Conservation (phyloP, 2,329 filamentous ascomycete species). For the Botrytis sinoallii region DNA sequence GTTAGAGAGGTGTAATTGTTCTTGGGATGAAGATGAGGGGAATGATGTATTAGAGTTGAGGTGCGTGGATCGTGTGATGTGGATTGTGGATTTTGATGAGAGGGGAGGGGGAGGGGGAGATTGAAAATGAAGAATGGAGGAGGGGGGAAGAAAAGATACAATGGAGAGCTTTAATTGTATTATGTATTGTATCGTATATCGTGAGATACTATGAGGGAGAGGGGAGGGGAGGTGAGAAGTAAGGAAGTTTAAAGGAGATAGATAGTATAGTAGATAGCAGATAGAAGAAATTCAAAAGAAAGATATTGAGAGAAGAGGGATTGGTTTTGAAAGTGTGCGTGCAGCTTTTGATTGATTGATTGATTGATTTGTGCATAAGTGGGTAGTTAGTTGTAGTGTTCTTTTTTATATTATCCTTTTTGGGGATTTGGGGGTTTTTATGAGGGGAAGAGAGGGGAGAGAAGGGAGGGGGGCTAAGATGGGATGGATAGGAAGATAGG, state of each 20-base stretch:
- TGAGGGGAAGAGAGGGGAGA: too few relatives aligned
- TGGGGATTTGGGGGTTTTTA: background rate
- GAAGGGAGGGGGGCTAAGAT: too few relatives aligned
- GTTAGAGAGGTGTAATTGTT: background rate
- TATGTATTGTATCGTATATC: background rate
- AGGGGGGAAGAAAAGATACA: background rate
- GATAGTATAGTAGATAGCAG: background rate
- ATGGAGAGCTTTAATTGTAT: background rate
- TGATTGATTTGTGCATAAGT: background rate
- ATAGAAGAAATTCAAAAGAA: background rate
- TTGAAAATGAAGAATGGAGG: too few relatives aligned
- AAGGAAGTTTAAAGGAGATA: background rate
- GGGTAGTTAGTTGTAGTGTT: too few relatives aligned
- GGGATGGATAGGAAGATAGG: too few relatives aligned
- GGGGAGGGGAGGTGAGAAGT: background rate
- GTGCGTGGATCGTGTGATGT: too few relatives aligned
- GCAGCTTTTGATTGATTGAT: background rate
- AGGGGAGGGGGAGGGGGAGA: background rate
- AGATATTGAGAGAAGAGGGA: background rate
- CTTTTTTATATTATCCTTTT: background rate
- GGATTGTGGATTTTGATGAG: background rate
- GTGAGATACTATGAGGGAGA: background rate
- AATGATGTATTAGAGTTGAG: too few relatives aligned
- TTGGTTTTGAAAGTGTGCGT: background rate
- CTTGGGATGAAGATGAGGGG: background rate